Evolutionary conservation across 2,329 filamentous ascomycete species (phyloP).

Genomic region (Hymenoscyphus occultus): DNA sequence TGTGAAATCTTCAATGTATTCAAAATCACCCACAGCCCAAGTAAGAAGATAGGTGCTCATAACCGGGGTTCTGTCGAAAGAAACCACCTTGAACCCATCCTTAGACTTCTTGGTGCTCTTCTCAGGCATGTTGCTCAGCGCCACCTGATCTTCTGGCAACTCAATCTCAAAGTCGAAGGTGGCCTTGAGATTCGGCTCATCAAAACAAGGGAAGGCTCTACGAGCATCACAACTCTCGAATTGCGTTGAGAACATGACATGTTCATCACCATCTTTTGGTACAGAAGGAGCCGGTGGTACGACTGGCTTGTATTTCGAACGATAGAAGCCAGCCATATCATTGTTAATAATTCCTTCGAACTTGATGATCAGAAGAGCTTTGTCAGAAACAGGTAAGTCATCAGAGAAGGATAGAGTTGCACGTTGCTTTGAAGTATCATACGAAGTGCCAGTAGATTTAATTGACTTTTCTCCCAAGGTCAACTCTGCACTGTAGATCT

Average conservation of each 20-base stretch:
- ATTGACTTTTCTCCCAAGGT: constrained; percentile 50
- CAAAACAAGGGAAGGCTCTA: constrained; percentile 94
- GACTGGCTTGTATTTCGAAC: constrained; percentile 86
- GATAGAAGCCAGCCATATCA: constrained; percentile 90
- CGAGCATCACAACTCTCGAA: constrained; percentile 97
- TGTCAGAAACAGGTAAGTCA: constrained; percentile 64
- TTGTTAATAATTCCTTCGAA: constrained; percentile 85
- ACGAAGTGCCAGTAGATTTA: constrained; percentile 66
- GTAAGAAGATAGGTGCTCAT: constrained; percentile 93
- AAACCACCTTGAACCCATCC: constrained; percentile 68
- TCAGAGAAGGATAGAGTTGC: constrained; percentile 74
- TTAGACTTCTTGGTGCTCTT: constrained; percentile 60
- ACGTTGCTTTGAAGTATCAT: constrained; percentile 81
- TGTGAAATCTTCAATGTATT: constrained; percentile 91
- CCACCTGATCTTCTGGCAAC: constrained; percentile 82
- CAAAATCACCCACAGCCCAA: constrained; percentile 95
- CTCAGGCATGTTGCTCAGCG: constrained; percentile 93
- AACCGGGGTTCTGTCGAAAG: constrained; percentile 78
- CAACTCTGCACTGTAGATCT: constrained; percentile 66
- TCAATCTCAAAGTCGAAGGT: constrained; percentile 94
- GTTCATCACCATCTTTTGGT: constrained; percentile 65
- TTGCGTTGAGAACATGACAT: constrained; percentile 88
- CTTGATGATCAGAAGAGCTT: constrained; percentile 64
- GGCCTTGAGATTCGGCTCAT: constrained; percentile 95
- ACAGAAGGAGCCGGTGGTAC: constrained; percentile 72